phyloP scores from a whole-genome alignment of 768 basidiomycete species.

The Leccinum arenicola region DNA sequence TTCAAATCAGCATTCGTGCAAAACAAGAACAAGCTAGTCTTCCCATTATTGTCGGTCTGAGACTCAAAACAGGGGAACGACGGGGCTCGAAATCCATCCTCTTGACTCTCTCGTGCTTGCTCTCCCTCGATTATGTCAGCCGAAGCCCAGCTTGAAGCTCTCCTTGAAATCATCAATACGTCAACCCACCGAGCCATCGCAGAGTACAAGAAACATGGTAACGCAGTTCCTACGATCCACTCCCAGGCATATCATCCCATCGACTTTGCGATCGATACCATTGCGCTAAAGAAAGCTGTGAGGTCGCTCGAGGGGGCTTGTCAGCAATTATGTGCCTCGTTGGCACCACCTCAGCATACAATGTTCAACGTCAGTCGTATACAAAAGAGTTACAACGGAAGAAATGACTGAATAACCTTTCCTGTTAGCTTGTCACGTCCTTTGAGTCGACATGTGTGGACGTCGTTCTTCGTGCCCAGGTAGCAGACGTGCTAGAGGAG shows the following conservation, averaged over 20 bases:
- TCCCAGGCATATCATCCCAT: conserved; percentile 22
- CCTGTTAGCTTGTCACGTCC: conserved; percentile 12
- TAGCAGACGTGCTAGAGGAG: conserved; percentile 7
- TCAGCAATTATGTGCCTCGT: conserved; percentile 25
- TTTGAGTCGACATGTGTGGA: conserved; percentile 27
- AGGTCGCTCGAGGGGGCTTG: conserved; percentile 26
- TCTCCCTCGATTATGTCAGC: conserved; percentile 14
- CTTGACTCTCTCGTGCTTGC: background rate
- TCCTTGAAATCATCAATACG: conserved; percentile 32
- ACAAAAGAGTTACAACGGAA: background rate
- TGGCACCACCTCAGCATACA: conserved; percentile 29
- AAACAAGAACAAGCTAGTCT: background rate
- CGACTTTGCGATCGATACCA: conserved; percentile 19
- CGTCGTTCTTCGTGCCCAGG: background rate
- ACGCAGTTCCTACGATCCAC: conserved; percentile 24
- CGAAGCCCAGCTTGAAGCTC: conserved; percentile 7
- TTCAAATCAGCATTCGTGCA: background rate
- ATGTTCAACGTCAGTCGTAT: conserved; percentile 20
- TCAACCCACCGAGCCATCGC: conserved; percentile 25
- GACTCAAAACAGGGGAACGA: background rate
- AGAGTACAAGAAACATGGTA: conserved; percentile 24
- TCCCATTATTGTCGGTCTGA: background rate
- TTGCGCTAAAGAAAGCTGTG: conserved; percentile 25
- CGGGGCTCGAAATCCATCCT: background rate
- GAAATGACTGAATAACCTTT: background rate